Base-by-base conservation (phyloP, 2,329 filamentous ascomycete genomes). In the Tolypocladium ovalisporum region DNA sequence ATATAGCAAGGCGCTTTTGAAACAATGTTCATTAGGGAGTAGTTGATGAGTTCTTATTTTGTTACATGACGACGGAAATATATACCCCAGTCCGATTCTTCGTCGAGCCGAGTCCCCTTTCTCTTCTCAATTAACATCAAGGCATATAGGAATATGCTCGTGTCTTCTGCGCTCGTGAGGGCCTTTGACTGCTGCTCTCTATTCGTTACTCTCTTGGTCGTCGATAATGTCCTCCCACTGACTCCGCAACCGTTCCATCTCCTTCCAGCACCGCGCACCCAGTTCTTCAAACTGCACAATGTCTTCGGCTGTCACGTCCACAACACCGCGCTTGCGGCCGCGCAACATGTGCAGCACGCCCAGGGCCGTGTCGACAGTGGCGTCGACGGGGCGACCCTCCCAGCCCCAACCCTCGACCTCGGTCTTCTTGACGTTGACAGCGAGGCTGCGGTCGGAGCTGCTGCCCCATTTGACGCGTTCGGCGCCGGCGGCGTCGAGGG, bases 401-500 rank as follows among this genome's bases (percentile, higher is more conserved):
- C 85, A 87, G 0, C 90, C 92, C 91, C 92, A 97, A 9, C 90
- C 89, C 49, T 89, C 85, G 3, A 96, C 86, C 70, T 96, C 90
- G 1, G 91, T 95, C 65, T 84, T 83, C 71, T 86, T 87, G 6
- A 90, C 82, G 42, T 79, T 75, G 59, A 82, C 79, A 24, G 78
- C 73, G 0, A 87, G 85, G 56, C 73, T 70, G 13, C 80, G 70
- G 62, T 86, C 80, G 10, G 80, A 81, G n/a, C 83, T 81, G 35
- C 87, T 88, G 3, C 93, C 93, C 93, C 93, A 97, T 75, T 97
- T 97, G 57, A 76, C 54, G 71, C 80, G 68, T 77, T 85, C 60
- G 4, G 78, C 81, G 34, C 67, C 76, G 40, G 78, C 68, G 2
- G 75, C 76, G 54, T 89, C 82, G 17, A 92, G 76, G 24, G 78